Base-by-base conservation (phyloP, 148 eudicot species). In the Camellia sinensis region DNA sequence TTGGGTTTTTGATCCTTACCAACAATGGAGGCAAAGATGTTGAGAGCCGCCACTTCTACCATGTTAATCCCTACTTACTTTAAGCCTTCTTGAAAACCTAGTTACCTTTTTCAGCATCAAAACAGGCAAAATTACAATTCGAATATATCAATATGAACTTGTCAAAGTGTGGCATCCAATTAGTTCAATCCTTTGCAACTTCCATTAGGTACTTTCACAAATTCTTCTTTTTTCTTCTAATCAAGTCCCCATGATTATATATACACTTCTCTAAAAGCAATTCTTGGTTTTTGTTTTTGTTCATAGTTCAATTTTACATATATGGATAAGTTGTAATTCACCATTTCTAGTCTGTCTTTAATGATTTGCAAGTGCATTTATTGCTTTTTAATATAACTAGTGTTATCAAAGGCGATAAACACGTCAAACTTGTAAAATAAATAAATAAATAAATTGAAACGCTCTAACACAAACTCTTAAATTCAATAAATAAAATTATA, bases 151-250 rank as follows among this genome's bases (percentile, higher is more conserved):
- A 44, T 63, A 43, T 56, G 1, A 78, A 74, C 15, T 71, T 69
- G 3, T 48, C 77, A 43, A 79, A 79, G n/a, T 69, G 63, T 76
- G 80, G 78, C n/a, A 29, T 77, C 63, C 84, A 48, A 21, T 56
- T 80, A 4, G 61, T 83, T 83, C 85, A 73, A 13, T 80, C 75
- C 80, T 83, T 84, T 64, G 81, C 87, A 70, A 75, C 41, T 68
- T 70, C 74, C 50, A 11, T 72, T 73, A 81, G 82, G 85, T 83
- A 85, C 40, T 7, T 61, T 61, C 22, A n/a, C 64, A 61, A 61
- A 29, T 29, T 29, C 37, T 29, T 29, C 37, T 29, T 61, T 18
- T 29, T 61, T 61, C 6, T 1, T 19, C 7, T 64, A 11, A 22
- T 3, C 41, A 5, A 41, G 41, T 64, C 41, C 22, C 4, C 11